Conservation (phyloP, 345 rosid species). For the Draba incana region DNA sequence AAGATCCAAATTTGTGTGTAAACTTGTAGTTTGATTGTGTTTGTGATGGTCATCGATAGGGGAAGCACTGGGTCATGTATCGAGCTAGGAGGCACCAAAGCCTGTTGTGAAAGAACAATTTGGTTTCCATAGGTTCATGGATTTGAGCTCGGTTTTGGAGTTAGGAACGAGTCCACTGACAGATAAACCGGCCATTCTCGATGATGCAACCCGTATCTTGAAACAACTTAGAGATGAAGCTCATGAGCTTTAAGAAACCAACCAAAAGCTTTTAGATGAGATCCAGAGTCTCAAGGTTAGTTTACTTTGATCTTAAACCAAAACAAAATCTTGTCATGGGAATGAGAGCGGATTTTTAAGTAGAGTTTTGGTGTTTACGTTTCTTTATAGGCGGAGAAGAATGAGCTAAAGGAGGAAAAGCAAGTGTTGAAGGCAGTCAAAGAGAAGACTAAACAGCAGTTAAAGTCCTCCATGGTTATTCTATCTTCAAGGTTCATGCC, state of each 20-base stretch:
- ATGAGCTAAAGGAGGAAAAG: constrained; percentile 87
- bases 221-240: constrained; percentile 78
- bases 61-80: constrained; percentile 38
- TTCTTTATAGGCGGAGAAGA: constrained; percentile 69
- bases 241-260: constrained; percentile 77
- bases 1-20: not conserved
- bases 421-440: constrained; percentile 71
- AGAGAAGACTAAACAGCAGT: constrained; percentile 71
- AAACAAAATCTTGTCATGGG: no score
- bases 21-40: constrained; percentile 33
- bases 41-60: constrained; percentile 20
- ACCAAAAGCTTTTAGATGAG: constrained; percentile 75
- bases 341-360: not conserved
- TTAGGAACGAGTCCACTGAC: constrained; percentile 79
- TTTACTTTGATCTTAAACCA: not conserved
- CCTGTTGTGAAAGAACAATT: constrained; percentile 69
- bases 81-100: constrained; percentile 52
- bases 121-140: constrained; percentile 59
- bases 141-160: constrained; percentile 76
- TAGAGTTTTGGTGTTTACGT: not conserved
- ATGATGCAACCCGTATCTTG: constrained; percentile 79
- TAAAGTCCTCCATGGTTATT: constrained; percentile 60
- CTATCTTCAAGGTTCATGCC: constrained; percentile 65
- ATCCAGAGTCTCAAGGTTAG: constrained; percentile 82
- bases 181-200: constrained; percentile 82